Percentiles rank a stretch among this genome's conserved stretches.
These are phyloP conservation scores for Diplodia sapinea DNA, from an alignment of 2,329 filamentous ascomycete species.

Conservation along the genomic window DNA sequence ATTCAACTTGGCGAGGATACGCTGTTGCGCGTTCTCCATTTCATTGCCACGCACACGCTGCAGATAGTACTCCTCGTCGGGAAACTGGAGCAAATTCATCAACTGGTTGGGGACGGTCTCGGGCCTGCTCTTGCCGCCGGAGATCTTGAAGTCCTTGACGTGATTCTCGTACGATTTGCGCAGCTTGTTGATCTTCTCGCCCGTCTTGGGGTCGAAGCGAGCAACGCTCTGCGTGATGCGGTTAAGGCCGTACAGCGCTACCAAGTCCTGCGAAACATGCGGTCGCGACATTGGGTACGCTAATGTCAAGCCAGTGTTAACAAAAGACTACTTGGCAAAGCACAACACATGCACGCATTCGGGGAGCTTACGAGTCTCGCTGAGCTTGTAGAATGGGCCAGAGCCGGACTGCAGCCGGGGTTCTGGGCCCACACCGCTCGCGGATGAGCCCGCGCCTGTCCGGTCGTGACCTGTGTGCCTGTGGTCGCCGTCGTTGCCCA, in stretches of 20 bases:
- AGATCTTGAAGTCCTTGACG: conserved; percentile 55
- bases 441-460: conserved; percentile 41
- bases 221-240: conserved; percentile 64
- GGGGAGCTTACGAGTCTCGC: conserved; percentile 45
- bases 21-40: conserved; percentile 40
- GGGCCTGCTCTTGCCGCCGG: conserved; percentile 56
- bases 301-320: conserved; percentile 43
- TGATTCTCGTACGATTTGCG: conserved; percentile 63
- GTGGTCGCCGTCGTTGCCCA: conserved; percentile 42
- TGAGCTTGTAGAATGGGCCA: conserved; percentile 45
- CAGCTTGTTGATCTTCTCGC: conserved; percentile 69
- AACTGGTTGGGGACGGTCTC: conserved; percentile 45
- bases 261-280: conserved; percentile 63
- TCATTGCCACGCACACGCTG: conserved; percentile 50
- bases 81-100: conserved; percentile 44
- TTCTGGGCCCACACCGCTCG: conserved; percentile 34
- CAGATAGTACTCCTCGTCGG: conserved; percentile 50
- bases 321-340: conserved; percentile 36
- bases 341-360: conserved; percentile 33
- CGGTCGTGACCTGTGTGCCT: conserved; percentile 56
- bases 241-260: conserved; percentile 64
- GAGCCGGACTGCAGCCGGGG: conserved; percentile 42
- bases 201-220: conserved; percentile 64
- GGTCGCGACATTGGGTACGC: conserved; percentile 56
- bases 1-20: conserved; percentile 46